phyloP scores from a whole-genome alignment of 148 eudicot species.

The Beta vulgaris region DNA sequence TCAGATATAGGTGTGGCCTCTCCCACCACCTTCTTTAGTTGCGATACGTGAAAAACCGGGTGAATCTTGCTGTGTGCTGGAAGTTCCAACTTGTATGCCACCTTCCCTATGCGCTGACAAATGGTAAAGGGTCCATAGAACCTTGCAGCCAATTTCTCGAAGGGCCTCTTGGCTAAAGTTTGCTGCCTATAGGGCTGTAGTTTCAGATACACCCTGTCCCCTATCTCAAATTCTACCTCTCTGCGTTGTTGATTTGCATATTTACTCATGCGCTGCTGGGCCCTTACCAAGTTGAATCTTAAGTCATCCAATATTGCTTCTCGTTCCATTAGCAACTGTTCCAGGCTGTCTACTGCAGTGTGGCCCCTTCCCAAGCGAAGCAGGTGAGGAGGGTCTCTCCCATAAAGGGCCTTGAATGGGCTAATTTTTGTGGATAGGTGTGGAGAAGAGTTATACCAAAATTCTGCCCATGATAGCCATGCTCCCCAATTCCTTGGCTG shows the following conservation, averaged over 20 bases:
- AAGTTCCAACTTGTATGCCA: background rate
- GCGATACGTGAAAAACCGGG: background rate
- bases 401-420: background rate
- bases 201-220: background rate
- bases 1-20: too few species aligned
- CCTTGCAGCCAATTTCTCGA: background rate
- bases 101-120: background rate
- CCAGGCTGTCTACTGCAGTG: background rate
- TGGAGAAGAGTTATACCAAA: background rate
- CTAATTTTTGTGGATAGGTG: background rate
- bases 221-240: too few species aligned
- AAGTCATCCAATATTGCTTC: background rate
- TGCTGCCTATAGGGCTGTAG: background rate
- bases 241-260: background rate
- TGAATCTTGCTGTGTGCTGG: background rate
- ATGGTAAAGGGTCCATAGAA: background rate
- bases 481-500: background rate
- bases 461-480: background rate
- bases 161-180: background rate
- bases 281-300: background rate
- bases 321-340: background rate
- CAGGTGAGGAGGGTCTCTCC: background rate
- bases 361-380: background rate
- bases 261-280: background rate
- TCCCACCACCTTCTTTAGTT: background rate